Evolutionary conservation across 192 early-diverging fungal species (phyloP).

Genomic region (Entophlyctis helioformis): DNA sequence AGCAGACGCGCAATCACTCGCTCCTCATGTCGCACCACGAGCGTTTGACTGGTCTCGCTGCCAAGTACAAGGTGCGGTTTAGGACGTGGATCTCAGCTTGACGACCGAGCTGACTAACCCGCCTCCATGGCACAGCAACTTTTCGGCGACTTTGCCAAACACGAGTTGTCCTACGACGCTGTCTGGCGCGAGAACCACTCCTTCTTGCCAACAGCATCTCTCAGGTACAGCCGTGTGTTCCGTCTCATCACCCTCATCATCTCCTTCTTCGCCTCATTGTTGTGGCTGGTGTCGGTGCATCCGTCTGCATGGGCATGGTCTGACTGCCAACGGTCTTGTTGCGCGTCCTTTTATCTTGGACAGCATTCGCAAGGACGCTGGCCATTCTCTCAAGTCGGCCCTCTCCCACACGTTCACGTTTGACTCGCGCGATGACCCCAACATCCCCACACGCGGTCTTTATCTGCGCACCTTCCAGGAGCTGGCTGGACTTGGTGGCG

Average conservation of each 20-base stretch:
- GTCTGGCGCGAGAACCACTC: constrained; percentile 71
- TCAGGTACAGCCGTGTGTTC: no score
- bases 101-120: neutral
- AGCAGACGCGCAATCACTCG: constrained; percentile 48
- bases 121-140: neutral
- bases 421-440: constrained; percentile 67
- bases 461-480: constrained; percentile 35
- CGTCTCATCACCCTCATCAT: constrained; percentile 43
- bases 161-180: constrained; percentile 57
- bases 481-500: constrained; percentile 74
- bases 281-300: constrained; percentile 20
- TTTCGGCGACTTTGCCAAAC: constrained; percentile 10
- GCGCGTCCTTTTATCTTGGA: constrained; percentile 1
- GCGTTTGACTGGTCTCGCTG: constrained; percentile 40
- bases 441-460: constrained; percentile 62
- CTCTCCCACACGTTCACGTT: constrained; percentile 48
- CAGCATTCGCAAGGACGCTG: constrained; percentile 64
- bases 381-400: constrained; percentile 75
- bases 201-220: no score
- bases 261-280: constrained; percentile 53
- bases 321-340: neutral
- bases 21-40: constrained; percentile 67
- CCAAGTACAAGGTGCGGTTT: constrained; percentile 39
- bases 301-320: neutral
- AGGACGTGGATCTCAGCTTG: neutral